Evolutionary conservation across 768 basidiomycete genomes (phyloP).

Genomic region (Serendipita sp.): DNA sequence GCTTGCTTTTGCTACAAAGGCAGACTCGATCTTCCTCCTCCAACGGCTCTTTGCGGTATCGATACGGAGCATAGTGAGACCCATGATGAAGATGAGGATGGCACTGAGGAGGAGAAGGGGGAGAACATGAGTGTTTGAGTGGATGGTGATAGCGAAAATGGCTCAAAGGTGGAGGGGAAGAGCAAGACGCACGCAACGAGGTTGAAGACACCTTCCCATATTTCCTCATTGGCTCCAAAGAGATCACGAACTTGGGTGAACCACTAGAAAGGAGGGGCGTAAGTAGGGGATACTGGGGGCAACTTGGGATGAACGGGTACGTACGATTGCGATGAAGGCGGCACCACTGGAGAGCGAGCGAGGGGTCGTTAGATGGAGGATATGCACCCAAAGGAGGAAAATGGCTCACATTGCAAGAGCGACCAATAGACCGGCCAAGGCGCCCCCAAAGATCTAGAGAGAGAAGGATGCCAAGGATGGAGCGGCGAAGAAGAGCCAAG

Average conservation of each 20-base stretch:
- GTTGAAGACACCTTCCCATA: slow-evolving; percentile 75
- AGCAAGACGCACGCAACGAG: slow-evolving; percentile 17
- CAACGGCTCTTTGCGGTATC: slow-evolving; percentile 90
- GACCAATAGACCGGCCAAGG: slow-evolving; percentile 55
- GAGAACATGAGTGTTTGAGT: slow-evolving; percentile 10
- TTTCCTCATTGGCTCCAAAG: slow-evolving; percentile 67
- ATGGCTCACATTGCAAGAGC: slow-evolving; percentile 42
- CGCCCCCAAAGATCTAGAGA: slow-evolving; percentile 58
- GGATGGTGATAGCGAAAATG: slow-evolving; percentile 51
- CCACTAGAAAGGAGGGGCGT: slow-evolving; percentile 31
- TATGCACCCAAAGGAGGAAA: too few species aligned
- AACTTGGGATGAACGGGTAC: slow-evolving; percentile 11
- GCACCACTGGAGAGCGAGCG: slow-evolving; percentile 33
- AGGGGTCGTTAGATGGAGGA: too few species aligned
- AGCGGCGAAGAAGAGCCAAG: not conserved
- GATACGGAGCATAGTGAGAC: slow-evolving; percentile 87
- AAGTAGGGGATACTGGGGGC: not conserved
- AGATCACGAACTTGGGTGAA: slow-evolving; percentile 80
- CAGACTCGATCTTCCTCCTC: slow-evolving; percentile 71
- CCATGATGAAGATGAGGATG: slow-evolving; percentile 85
- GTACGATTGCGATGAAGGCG: slow-evolving; percentile 67
- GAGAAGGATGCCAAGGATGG: not conserved
- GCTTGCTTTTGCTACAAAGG: slow-evolving; percentile 31
- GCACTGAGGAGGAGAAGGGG: slow-evolving; percentile 17
- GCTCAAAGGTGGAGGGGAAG: not conserved